Conservation (phyloP, 768 basidiomycete species). For the Pseudohyphozyma bogoriensis region DNA sequence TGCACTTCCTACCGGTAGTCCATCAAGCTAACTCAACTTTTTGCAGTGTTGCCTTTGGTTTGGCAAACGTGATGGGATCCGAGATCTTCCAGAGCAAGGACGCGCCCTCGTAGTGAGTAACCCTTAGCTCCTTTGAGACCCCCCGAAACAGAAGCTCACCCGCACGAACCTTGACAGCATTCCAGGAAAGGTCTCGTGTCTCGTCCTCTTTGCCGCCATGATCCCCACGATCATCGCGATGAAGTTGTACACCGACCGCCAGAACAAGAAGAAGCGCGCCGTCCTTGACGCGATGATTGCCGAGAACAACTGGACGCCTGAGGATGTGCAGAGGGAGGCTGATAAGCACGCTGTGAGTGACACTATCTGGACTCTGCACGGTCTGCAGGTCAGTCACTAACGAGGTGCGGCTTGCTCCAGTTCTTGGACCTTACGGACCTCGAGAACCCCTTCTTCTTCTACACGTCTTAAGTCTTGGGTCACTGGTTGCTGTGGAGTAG, state of each 20-base stretch:
- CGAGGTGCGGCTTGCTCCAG: neutral
- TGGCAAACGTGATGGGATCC: conserved; percentile 56
- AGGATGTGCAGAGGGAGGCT: conserved; percentile 50
- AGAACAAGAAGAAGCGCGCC: conserved; percentile 40
- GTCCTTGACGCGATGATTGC: conserved; percentile 39
- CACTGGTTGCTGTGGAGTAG: no score
- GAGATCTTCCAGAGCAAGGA: conserved; percentile 56
- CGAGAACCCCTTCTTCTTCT: conserved; percentile 23
- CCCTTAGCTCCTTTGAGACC: no score
- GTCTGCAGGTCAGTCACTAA: no score
- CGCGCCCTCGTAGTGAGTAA: conserved; percentile 54
- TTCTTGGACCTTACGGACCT: conserved; percentile 17
- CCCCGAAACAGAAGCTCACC: no score
- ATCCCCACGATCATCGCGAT: conserved; percentile 46
- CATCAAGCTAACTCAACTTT: neutral
- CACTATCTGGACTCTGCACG: neutral
- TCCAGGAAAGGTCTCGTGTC: conserved; percentile 53
- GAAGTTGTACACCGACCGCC: conserved; percentile 48
- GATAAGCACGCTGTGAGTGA: conserved; percentile 46
- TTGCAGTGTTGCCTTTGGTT: conserved; percentile 2
- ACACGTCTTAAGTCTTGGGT: conserved; percentile 21
- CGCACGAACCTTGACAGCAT: neutral
- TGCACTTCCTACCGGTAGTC: no score
- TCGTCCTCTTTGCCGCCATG: conserved; percentile 51
- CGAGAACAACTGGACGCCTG: conserved; percentile 51